phyloP scores from a whole-genome alignment of 768 basidiomycete species.

The Termitomyces sp. region DNA sequence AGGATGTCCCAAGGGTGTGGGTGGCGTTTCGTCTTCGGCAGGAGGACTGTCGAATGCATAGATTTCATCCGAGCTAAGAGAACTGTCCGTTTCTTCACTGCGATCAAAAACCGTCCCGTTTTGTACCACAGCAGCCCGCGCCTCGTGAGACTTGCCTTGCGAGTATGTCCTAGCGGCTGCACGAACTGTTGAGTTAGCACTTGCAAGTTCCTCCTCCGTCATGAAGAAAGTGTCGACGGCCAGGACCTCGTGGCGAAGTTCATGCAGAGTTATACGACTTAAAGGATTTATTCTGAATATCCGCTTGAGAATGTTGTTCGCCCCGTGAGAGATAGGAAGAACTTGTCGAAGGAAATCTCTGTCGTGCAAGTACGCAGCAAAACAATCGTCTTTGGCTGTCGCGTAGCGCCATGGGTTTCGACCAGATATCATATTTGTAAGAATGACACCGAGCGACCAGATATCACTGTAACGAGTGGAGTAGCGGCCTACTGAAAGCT shows the following conservation, averaged over 20 bases:
- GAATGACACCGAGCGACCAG: constrained; percentile 75
- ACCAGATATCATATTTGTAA: constrained; percentile 77
- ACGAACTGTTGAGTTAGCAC: constrained; percentile 20
- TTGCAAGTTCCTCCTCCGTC: constrained; percentile 38
- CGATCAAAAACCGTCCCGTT: background rate
- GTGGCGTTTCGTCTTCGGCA: constrained; percentile 18
- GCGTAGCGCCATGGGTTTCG: constrained; percentile 78
- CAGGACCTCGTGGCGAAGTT: constrained; percentile 52
- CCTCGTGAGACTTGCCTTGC: constrained; percentile 2
- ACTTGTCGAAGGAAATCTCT: constrained; percentile 57
- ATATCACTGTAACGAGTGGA: constrained; percentile 62
- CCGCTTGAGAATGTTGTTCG: constrained; percentile 61
- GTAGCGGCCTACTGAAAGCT: constrained; percentile 40
- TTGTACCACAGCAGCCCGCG: background rate
- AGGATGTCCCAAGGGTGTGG: constrained; percentile 1
- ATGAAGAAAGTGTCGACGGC: constrained; percentile 57
- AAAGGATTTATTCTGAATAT: constrained; percentile 67
- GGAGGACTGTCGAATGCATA: constrained; percentile 31
- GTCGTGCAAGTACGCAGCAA: constrained; percentile 56
- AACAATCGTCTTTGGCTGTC: constrained; percentile 59
- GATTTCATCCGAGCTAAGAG: constrained; percentile 27
- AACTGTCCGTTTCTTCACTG: constrained; percentile 13
- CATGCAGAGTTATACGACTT: constrained; percentile 54
- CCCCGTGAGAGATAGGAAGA: constrained; percentile 66
- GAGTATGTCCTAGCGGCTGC: constrained; percentile 10